Evolutionary conservation across 1,284 basidiomycete species (phyloP), one percentile per base, ranked within the genome.

Genomic region (Coriolopsis trogii): DNA sequence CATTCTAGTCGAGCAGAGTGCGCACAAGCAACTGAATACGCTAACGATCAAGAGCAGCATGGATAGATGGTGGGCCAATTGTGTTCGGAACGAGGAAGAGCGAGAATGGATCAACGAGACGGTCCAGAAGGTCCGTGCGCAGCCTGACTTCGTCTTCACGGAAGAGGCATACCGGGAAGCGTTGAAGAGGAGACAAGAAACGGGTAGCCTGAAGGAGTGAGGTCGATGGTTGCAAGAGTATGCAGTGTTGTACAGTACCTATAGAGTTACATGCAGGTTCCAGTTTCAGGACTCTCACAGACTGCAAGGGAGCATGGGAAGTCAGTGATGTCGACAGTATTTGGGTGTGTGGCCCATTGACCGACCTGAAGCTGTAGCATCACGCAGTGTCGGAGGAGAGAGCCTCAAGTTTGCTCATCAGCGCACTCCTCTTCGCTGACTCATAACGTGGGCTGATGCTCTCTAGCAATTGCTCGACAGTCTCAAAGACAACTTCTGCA

Each of bases 41-140:
- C 60, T 65, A 4, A 70, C 71, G 23, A 70, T 89, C 39, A 69
- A 70, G 39, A 71, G 72, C 53, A 89, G 87, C 66, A 85, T 91
- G 82, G 88, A 90, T 57, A 70, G 74, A 50, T 91, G 85, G 84
- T 91, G 89, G 89, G 79, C 81, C 21, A 84, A 86, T 61, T 90
- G 87, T 64, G 72, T 90, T 44, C 71, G 87, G 53, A 76, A 86
- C 56, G 73, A 79, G 18, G 70, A 72, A 51, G 85, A 87, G 58
- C 70, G 87, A 55, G 65, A 71, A 31, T 83, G 78, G 76, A 73
- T 90, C 28, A 71, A 74, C 24, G 67, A 63, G 26, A 58, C 77
- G 42, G 81, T 89, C 29, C 58, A 59, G 46, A 73, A 73, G 55
- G 81, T 81, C 41, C 75, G 84, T 50, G 58, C 60, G 26, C 69